Conservation (phyloP, 2,329 filamentous ascomycete genomes). For the Chaetomiaceae sp. region DNA sequence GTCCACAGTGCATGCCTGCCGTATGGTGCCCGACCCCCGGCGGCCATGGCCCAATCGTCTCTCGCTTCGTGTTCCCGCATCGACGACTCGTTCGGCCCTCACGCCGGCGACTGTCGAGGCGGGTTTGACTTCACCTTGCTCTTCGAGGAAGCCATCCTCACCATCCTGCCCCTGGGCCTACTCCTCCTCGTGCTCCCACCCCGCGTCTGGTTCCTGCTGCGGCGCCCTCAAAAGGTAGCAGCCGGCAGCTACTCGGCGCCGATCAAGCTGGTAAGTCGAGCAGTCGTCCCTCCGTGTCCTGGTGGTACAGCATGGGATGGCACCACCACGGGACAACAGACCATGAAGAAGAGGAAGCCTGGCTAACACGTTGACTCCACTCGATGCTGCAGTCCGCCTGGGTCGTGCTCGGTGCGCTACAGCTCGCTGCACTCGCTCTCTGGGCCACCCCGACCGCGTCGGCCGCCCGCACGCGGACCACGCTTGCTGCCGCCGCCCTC, state of each 20-base stretch:
- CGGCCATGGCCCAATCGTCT: conserved; percentile 14
- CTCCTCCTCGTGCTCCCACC: conserved; percentile 15
- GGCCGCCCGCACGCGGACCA: conserved; percentile 23
- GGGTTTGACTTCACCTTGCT: conserved; percentile 29
- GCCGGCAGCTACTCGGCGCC: conserved; percentile 2
- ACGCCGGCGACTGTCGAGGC: conserved; percentile 22
- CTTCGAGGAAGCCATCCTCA: conserved; percentile 27
- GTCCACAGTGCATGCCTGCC: background rate
- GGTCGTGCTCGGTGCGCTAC: conserved; percentile 23
- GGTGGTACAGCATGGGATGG: background rate
- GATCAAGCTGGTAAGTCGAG: conserved; percentile 19
- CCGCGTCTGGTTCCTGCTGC: conserved; percentile 17
- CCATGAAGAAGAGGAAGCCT: background rate
- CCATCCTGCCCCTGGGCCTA: conserved; percentile 17
- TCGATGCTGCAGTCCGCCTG: conserved; percentile 13
- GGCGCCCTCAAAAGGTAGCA: conserved; percentile 14
- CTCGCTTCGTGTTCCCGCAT: conserved; percentile 10
- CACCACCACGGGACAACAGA: background rate
- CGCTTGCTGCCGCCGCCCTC: conserved; percentile 27
- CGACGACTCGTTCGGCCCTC: conserved; percentile 25
- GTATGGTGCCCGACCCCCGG: background rate
- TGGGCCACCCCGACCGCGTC: conserved; percentile 24
- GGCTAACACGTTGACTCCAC: background rate
- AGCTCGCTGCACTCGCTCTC: conserved; percentile 18
- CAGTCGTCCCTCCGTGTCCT: background rate